These are phyloP conservation scores for Pisolithus marmoratus DNA, from an alignment of 768 basidiomycete genomes.

Conservation along the genomic window DNA sequence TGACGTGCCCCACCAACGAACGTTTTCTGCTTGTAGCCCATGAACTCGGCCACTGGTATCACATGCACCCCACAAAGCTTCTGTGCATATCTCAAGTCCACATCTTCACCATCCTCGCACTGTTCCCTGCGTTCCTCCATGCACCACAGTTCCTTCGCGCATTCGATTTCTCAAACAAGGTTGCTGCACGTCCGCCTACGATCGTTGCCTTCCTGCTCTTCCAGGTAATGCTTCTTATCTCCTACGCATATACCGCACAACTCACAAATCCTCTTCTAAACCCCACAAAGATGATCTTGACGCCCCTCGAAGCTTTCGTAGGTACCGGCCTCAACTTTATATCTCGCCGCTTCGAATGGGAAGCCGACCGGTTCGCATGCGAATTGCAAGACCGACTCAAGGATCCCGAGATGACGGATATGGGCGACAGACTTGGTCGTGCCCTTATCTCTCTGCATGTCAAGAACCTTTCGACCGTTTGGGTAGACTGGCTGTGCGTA, in stretches of 20 bases:
- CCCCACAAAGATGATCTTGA: conserved; percentile 62
- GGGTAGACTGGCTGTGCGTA: conserved; percentile 86
- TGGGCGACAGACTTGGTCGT: conserved; percentile 79
- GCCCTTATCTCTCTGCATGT: conserved; percentile 85
- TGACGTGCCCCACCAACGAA: neutral
- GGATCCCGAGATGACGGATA: conserved; percentile 61
- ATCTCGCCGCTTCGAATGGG: conserved; percentile 84
- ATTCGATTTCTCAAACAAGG: conserved; percentile 69
- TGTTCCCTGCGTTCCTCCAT: conserved; percentile 87
- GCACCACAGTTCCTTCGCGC: conserved; percentile 73
- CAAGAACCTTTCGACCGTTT: conserved; percentile 88
- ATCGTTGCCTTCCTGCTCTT: conserved; percentile 85
- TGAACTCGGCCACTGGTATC: conserved; percentile 96
- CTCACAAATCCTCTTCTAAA: too few relatives aligned
- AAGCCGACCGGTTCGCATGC: conserved; percentile 86
- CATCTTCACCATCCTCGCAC: conserved; percentile 77
- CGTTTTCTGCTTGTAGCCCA: conserved; percentile 44
- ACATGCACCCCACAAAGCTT: conserved; percentile 85
- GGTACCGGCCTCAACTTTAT: conserved; percentile 74
- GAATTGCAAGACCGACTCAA: conserved; percentile 51
- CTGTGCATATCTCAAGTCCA: conserved; percentile 83
- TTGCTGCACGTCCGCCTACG: conserved; percentile 66
- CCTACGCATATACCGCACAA: neutral
- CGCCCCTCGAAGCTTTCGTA: conserved; percentile 72
- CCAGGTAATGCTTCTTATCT: conserved; percentile 41